Evolutionary conservation across 2,329 filamentous ascomycete genomes (phyloP).

Genomic region (Aspergillus amoenus): DNA sequence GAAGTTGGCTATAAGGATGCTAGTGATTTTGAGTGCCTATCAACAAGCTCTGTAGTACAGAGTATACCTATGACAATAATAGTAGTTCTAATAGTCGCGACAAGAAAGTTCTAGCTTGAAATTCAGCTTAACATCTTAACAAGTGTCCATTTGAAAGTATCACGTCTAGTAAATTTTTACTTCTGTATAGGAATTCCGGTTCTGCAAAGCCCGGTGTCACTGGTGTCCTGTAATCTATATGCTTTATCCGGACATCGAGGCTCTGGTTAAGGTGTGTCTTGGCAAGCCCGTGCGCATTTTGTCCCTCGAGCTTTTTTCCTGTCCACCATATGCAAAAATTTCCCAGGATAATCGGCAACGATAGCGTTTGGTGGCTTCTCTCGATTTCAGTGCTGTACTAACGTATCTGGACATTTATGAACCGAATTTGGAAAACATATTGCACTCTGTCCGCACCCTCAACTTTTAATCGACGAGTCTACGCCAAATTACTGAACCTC

Average conservation of each 20-base stretch:
- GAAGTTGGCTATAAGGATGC: slow-evolving; percentile 47
- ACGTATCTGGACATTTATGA: background rate
- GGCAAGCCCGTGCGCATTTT: slow-evolving; percentile 2
- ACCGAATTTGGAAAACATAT: background rate
- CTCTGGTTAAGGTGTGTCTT: background rate
- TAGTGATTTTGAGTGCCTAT: background rate
- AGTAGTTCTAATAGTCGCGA: background rate
- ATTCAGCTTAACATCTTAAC: background rate
- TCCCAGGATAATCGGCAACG: background rate
- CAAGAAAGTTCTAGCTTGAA: background rate
- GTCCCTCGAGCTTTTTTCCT: background rate
- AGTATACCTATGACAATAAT: background rate
- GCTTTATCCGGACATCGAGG: too few relatives aligned
- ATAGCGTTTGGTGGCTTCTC: background rate
- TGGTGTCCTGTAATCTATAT: background rate
- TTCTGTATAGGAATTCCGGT: background rate
- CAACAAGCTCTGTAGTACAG: background rate
- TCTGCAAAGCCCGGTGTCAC: background rate
- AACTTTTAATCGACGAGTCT: background rate
- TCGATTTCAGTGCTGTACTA: background rate
- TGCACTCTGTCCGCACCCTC: background rate
- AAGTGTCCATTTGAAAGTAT: background rate
- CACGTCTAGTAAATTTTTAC: background rate
- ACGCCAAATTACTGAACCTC: background rate
- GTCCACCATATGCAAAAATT: background rate